A percentile compares a stretch with the other conserved stretches of the same genome.
Conservation (phyloP, 1,139 yeast genomes). For the Pneumocystis murina region DNA sequence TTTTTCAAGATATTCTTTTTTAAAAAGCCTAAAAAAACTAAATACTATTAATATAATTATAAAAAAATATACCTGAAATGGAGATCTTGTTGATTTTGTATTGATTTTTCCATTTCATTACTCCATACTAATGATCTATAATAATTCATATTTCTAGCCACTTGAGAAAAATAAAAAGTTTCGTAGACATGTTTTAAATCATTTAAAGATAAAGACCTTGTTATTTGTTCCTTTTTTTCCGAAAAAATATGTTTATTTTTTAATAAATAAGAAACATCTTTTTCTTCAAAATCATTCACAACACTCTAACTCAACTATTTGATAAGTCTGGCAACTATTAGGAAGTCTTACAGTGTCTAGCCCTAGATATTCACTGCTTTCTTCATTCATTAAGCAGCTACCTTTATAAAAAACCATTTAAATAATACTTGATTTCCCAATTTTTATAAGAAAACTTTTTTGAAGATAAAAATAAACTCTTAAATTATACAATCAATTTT, state of each 20-base stretch:
- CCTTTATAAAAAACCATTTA: neutral
- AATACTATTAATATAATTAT: neutral
- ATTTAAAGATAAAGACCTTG: neutral
- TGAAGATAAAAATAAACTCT: neutral
- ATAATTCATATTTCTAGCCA: neutral
- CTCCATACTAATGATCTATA: neutral
- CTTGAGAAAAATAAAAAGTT: neutral
- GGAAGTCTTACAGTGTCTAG: neutral
- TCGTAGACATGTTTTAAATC: neutral
- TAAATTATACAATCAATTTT: neutral
- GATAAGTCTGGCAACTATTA: neutral
- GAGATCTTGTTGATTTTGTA: neutral
- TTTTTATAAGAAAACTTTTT: neutral
- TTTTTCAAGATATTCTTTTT: neutral
- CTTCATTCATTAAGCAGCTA: neutral
- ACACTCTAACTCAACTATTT: neutral
- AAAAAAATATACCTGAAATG: neutral
- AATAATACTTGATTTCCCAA: neutral
- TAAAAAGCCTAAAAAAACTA: neutral
- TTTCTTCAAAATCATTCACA: neutral
- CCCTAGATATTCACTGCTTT: neutral
- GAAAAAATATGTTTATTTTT: neutral
- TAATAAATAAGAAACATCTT: neutral
- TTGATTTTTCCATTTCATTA: neutral
- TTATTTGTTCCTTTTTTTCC: neutral